A percentile compares a stretch with the other conserved stretches of the same genome.
Evolutionary conservation across 768 basidiomycete genomes (phyloP).

Genomic region (Suillus weaverae): DNA sequence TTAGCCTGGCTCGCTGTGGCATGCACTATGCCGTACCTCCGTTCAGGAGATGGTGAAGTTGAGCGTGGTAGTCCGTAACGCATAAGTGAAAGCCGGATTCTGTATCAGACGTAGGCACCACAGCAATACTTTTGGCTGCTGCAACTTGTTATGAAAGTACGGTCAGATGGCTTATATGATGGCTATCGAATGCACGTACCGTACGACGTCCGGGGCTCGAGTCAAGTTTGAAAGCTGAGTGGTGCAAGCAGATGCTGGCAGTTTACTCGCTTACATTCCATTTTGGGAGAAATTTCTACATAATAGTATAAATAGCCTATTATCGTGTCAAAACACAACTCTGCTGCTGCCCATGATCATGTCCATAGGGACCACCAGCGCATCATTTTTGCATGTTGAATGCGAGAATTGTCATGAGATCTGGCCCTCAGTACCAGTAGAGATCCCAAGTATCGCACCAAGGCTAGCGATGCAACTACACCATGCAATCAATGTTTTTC

Average conservation of each 20-base stretch:
- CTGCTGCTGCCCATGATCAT: background rate
- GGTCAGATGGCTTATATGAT: background rate
- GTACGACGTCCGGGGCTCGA: background rate
- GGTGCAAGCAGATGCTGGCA: background rate
- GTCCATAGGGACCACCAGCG: no score
- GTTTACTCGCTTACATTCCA: background rate
- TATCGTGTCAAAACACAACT: background rate
- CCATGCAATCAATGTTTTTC: no score
- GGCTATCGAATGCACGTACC: background rate
- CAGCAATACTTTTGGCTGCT: background rate
- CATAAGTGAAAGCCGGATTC: constrained; percentile 33
- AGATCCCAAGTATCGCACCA: no score
- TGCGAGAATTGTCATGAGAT: background rate
- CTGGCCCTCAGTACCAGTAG: no score
- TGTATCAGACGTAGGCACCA: background rate
- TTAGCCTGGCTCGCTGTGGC: constrained; percentile 13
- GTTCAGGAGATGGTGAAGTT: constrained; percentile 47
- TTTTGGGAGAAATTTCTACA: background rate
- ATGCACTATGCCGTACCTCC: constrained; percentile 31
- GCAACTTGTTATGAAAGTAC: background rate
- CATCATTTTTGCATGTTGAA: background rate
- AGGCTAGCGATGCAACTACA: no score
- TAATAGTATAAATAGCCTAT: background rate
- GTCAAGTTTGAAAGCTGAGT: background rate
- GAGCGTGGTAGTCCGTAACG: constrained; percentile 56